Conservation (phyloP, 768 basidiomycete species). For the Suillus bovinus region DNA sequence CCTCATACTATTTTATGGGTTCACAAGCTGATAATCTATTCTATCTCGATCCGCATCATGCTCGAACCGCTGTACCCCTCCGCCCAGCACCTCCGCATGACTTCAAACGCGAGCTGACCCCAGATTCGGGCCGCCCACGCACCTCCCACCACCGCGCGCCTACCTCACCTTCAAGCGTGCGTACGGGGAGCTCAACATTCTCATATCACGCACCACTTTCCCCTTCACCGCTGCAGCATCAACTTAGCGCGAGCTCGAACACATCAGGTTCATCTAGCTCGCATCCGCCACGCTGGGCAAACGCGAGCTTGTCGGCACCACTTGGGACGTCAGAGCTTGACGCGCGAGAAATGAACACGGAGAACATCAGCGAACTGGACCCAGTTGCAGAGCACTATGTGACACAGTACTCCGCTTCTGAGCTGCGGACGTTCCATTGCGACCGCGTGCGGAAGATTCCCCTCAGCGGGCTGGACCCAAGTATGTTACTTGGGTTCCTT, state of each 20-base stretch:
- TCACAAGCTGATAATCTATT: slow-evolving; percentile 86
- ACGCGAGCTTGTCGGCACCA: slow-evolving; percentile 22
- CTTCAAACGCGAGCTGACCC: slow-evolving; percentile 31
- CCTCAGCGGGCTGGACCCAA: slow-evolving; percentile 86
- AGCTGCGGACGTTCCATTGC: slow-evolving; percentile 91
- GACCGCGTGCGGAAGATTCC: slow-evolving; percentile 97
- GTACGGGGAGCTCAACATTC: slow-evolving; percentile 48
- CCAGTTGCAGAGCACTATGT: slow-evolving; percentile 62
- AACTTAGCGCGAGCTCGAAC: slow-evolving; percentile 49
- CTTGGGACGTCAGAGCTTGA: slow-evolving; percentile 34
- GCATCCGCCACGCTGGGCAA: slow-evolving; percentile 31
- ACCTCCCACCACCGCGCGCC: slow-evolving; percentile 37
- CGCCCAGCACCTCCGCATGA: slow-evolving; percentile 46
- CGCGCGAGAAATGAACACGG: slow-evolving; percentile 37
- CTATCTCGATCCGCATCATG: slow-evolving; percentile 80
- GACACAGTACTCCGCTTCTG: slow-evolving; percentile 67
- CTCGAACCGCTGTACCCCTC: slow-evolving; percentile 75
- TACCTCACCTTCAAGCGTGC: slow-evolving; percentile 52
- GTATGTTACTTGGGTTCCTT: slow-evolving; percentile 95
- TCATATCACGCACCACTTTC: slow-evolving; percentile 62
- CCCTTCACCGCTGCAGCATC: slow-evolving; percentile 66
- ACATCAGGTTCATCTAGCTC: slow-evolving; percentile 30
- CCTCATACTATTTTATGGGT: slow-evolving; percentile 97
- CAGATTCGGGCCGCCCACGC: slow-evolving; percentile 25
- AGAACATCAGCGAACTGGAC: slow-evolving; percentile 37